Conservation (phyloP, 345 rosid species). For the Boechera retrofracta region DNA sequence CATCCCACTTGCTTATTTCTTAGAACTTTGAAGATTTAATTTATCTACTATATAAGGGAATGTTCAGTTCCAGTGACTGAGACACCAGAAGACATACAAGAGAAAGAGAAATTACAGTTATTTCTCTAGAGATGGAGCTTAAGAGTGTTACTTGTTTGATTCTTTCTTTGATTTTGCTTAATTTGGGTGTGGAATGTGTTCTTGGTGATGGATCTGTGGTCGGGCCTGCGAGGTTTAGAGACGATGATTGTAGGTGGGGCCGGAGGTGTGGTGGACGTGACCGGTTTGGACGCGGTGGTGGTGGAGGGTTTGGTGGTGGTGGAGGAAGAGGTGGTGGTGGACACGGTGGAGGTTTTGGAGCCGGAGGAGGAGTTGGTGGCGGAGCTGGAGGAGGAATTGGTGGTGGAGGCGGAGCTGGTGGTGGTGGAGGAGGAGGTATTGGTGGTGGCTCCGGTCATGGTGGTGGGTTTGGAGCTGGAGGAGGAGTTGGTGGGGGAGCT, state of each 20-base stretch:
- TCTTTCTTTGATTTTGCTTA: slow-evolving; percentile 43
- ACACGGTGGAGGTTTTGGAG: slow-evolving; percentile 54
- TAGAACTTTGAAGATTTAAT: slow-evolving; percentile 1
- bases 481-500: slow-evolving; percentile 50
- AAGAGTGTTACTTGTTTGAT: slow-evolving; percentile 46
- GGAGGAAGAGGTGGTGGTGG: slow-evolving; percentile 52
- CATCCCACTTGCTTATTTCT: slow-evolving; percentile 40
- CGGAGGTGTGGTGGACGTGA: slow-evolving; percentile 48
- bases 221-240: slow-evolving; percentile 42
- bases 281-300: slow-evolving; percentile 46
- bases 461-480: slow-evolving; percentile 53
- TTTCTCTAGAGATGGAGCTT: slow-evolving; percentile 24
- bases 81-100: slow-evolving; percentile 11
- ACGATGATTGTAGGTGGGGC: slow-evolving; percentile 53
- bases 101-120: slow-evolving; percentile 9
- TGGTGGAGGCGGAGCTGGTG: slow-evolving; percentile 50
- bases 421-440: slow-evolving; percentile 48
- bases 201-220: slow-evolving; percentile 45
- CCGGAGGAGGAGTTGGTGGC: slow-evolving; percentile 43
- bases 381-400: slow-evolving; percentile 49
- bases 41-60: slow-evolving; percentile 35
- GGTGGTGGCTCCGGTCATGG: slow-evolving; percentile 52
- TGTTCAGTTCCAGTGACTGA: slow-evolving; percentile 33
- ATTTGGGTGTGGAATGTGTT: slow-evolving; percentile 40
- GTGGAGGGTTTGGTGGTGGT: slow-evolving; percentile 45